phyloP scores from a whole-genome alignment of 106 monocot species.

The Acorus calamus region DNA sequence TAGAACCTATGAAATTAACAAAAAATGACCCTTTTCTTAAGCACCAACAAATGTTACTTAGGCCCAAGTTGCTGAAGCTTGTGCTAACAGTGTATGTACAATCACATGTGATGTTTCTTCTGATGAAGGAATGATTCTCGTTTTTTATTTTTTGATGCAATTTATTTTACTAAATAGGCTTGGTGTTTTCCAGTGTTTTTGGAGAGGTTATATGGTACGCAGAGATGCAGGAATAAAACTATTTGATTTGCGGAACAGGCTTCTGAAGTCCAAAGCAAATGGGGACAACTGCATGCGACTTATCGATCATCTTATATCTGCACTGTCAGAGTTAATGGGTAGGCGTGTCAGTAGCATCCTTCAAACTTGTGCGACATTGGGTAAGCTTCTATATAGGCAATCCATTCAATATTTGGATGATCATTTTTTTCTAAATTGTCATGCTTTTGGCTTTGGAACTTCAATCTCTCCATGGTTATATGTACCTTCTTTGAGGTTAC shows the following conservation, averaged over 20 bases:
- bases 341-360: slow-evolving; percentile 37
- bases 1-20: too few species aligned
- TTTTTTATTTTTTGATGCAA: not conserved
- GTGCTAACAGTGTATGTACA: too few species aligned
- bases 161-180: not conserved
- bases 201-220: slow-evolving; percentile 34
- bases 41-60: too few species aligned
- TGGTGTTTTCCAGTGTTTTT: slow-evolving; percentile 26
- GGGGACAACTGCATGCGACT: slow-evolving; percentile 32
- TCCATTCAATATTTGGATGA: not conserved
- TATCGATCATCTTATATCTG: slow-evolving; percentile 43
- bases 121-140: not conserved
- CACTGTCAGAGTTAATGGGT: slow-evolving; percentile 40
- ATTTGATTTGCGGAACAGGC: slow-evolving; percentile 15
- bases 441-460: too few species aligned
- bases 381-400: slow-evolving; percentile 16
- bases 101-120: too few species aligned
- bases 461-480: too few species aligned
- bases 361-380: slow-evolving; percentile 42
- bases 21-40: too few species aligned
- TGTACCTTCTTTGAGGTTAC: too few species aligned
- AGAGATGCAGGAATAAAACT: slow-evolving; percentile 20
- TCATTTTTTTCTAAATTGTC: not conserved
- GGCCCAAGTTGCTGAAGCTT: too few species aligned
- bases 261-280: slow-evolving; percentile 22